Base-by-base conservation (phyloP, 1,284 basidiomycete species). In the Melampsora americana region DNA sequence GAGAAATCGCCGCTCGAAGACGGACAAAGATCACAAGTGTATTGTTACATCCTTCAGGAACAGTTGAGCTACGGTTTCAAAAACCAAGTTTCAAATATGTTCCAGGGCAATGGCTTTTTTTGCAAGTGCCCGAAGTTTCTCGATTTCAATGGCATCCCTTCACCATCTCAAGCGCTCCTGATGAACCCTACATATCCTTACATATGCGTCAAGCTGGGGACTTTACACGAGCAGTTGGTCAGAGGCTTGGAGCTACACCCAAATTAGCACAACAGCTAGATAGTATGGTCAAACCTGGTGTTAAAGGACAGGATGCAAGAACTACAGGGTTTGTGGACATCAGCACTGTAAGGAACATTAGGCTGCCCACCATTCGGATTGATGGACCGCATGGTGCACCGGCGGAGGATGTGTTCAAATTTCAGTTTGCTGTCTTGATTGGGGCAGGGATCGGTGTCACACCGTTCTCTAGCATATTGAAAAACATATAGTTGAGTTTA, bases 201-300 rank as follows among this genome's bases (percentile, higher is more conserved):
- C 93, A 94, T 83, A 90, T 95, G 79, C 90, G 92, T 82, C 92
- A 94, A 85, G 91, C 91, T 69, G 92, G 92, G 78, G 93, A 95
- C 83, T 95, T 88, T 85, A 94, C 92, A 3, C 86, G 86, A 69
- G 88, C 86, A 39, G 88, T 95, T 50, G 92, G 91, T 53, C 89
- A 90, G 72, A 89, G 90, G 79, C 87, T 94, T 53, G 92, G 92
- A 68, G 92, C 90, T 69, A 90, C 90, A 66, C 89, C 90, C 12
- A 85, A 87, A 30, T 87, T 91, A 56, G 90, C 91, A 35, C 87
- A 88, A 68, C 84, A 87, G 35, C 89, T 92, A 86, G 91, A 90
- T 50, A 85, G 87, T 79, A 87, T 87, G 32, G 90, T 89, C 7
- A 89, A 90, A 86, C 89, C 88, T 78, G 91, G 90, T 48, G 81